Evolutionary conservation across 176 grass and related monocot species (phyloP).

Genomic region (Triticum dicoccoides): DNA sequence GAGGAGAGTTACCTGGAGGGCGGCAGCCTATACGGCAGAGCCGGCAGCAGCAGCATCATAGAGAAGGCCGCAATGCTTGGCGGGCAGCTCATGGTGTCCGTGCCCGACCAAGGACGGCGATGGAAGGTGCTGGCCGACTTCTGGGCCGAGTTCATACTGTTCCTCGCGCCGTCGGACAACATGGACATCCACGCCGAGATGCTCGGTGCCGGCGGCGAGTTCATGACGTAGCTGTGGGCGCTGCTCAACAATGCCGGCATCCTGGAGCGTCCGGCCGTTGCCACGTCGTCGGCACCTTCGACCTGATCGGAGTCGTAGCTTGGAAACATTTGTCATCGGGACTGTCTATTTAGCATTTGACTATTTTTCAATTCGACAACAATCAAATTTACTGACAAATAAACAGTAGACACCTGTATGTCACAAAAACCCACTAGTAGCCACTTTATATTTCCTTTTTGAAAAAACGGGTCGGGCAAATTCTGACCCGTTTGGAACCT

Average conservation of each 20-base stretch:
- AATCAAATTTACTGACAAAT: no score
- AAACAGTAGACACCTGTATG: no score
- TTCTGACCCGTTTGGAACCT: no score
- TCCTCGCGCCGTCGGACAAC: conserved; percentile 43
- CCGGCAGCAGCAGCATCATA: neutral
- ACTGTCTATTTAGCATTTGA: no score
- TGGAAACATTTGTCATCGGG: no score
- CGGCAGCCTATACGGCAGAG: neutral
- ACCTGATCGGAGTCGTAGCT: no score
- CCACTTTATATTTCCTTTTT: no score
- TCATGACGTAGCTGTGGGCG: conserved; percentile 47
- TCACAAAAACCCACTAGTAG: no score
- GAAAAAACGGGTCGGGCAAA: no score
- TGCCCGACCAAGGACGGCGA: neutral
- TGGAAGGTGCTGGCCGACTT: conserved; percentile 44
- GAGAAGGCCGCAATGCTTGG: conserved; percentile 27
- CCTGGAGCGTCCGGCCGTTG: no score
- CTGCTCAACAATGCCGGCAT: neutral
- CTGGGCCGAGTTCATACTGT: conserved; percentile 32
- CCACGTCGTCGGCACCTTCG: no score
- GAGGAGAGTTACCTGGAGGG: neutral
- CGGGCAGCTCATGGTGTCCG: neutral
- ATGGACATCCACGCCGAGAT: conserved; percentile 41
- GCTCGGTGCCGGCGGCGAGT: conserved; percentile 41
- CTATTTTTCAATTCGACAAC: no score